Conservation (phyloP, 2,329 filamentous ascomycete genomes). For the Calonectria fujianensis region DNA sequence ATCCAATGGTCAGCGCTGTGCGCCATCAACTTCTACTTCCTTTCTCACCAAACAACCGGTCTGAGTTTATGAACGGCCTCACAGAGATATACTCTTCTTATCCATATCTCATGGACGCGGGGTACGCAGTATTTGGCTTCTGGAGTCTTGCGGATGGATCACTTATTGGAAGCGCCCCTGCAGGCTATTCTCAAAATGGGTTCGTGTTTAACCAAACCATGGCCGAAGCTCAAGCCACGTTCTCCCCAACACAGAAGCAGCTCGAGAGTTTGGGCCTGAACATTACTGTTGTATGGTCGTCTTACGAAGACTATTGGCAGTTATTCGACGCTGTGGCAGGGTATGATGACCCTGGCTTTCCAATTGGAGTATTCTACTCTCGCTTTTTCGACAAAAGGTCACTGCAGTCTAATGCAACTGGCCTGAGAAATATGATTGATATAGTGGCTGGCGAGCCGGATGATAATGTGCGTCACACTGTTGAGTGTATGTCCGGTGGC, state of each 20-base stretch:
- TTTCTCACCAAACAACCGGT: neutral
- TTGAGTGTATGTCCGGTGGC: neutral
- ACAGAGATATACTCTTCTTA: neutral
- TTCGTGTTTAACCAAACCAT: neutral
- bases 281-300: neutral
- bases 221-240: neutral
- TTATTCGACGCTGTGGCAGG: neutral
- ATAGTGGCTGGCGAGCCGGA: neutral
- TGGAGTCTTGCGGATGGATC: neutral
- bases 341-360: neutral
- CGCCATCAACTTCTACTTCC: neutral
- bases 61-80: neutral
- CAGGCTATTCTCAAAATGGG: neutral
- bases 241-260: neutral
- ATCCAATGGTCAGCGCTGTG: neutral
- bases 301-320: neutral
- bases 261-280: conserved; percentile 1
- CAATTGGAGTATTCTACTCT: neutral
- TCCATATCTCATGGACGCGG: neutral
- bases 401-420: neutral
- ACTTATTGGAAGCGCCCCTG: neutral
- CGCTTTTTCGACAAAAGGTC: neutral
- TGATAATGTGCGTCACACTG: neutral
- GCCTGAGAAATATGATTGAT: neutral
- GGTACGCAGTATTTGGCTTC: neutral